Percentiles rank a stretch among this genome's conserved stretches.
Conservation (phyloP, 2,329 filamentous ascomycete genomes). For the Pyricularia grisea region DNA sequence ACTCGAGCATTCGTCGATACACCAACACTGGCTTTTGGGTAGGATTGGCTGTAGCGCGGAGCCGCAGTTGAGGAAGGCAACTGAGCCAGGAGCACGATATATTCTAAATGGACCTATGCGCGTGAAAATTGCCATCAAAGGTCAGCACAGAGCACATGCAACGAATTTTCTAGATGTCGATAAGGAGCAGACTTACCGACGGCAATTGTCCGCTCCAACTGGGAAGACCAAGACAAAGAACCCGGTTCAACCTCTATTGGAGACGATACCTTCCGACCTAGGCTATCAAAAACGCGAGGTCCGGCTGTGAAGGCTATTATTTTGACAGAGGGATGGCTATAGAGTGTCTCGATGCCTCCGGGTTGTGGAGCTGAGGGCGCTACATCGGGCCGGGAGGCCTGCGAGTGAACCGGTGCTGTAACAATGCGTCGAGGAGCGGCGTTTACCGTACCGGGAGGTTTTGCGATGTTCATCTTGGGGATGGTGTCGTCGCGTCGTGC, state of each 20-base stretch:
- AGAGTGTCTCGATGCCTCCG: conserved; percentile 56
- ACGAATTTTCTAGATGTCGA: neutral
- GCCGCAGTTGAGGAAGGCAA: conserved; percentile 81
- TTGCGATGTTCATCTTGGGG: conserved; percentile 14
- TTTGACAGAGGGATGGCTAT: conserved; percentile 62
- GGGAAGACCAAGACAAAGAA: conserved; percentile 62
- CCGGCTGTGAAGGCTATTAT: conserved; percentile 48
- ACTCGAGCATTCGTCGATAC: conserved; percentile 70
- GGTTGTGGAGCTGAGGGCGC: conserved; percentile 14
- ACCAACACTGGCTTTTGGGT: conserved; percentile 89
- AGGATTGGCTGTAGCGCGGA: conserved; percentile 77
- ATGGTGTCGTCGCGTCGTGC: neutral
- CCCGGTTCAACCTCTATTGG: conserved; percentile 42
- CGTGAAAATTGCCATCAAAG: neutral
- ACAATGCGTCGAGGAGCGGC: conserved; percentile 17
- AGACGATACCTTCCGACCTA: conserved; percentile 18
- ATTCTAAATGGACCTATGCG: conserved; percentile 62
- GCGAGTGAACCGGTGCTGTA: conserved; percentile 25
- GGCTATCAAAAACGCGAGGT: conserved; percentile 20
- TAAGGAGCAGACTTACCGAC: conserved; percentile 42
- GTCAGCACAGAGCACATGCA: neutral
- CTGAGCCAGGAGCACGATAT: conserved; percentile 76
- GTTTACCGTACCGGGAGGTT: conserved; percentile 12
- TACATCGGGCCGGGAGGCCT: conserved; percentile 14
- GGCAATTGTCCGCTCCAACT: conserved; percentile 74